Evolutionary conservation across 805 yeast genomes (phyloP).

Genomic region (Dipodascopsis uninucleata): DNA sequence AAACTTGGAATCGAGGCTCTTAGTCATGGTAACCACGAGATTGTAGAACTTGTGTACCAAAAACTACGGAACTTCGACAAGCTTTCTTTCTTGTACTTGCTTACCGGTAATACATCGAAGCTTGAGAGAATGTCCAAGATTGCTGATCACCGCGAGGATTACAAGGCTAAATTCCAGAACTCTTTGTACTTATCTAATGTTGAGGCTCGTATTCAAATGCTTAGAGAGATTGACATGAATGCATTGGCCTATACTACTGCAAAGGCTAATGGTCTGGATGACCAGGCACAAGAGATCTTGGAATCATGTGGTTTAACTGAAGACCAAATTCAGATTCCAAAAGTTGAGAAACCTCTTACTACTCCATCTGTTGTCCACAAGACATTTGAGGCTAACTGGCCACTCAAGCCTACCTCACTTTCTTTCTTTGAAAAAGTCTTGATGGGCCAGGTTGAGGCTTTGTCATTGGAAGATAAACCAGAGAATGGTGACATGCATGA

Average conservation of each 20-base stretch:
- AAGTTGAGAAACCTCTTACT: slow-evolving; percentile 40
- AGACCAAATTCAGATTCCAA: slow-evolving; percentile 61
- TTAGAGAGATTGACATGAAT: slow-evolving; percentile 71
- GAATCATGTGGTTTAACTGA: slow-evolving; percentile 64
- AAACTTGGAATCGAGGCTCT: slow-evolving; percentile 81
- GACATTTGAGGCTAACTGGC: slow-evolving; percentile 63
- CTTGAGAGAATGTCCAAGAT: slow-evolving; percentile 80
- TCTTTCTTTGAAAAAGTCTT: slow-evolving; percentile 85
- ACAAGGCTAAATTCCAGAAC: slow-evolving; percentile 75
- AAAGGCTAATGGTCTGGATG: slow-evolving; percentile 74
- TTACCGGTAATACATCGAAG: slow-evolving; percentile 75
- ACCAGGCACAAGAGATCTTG: slow-evolving; percentile 67
- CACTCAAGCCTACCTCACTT: slow-evolving; percentile 64
- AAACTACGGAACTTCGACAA: slow-evolving; percentile 82
- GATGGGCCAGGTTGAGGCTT: slow-evolving; percentile 68
- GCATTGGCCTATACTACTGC: slow-evolving; percentile 94
- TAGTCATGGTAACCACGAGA: slow-evolving; percentile 78
- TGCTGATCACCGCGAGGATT: slow-evolving; percentile 83
- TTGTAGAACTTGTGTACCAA: slow-evolving; percentile 85
- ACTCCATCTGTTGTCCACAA: slow-evolving; percentile 50
- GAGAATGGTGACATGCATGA: slow-evolving; percentile 27
- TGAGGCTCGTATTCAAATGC: slow-evolving; percentile 68
- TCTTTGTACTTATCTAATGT: slow-evolving; percentile 72
- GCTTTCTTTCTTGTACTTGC: slow-evolving; percentile 80
- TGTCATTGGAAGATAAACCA: slow-evolving; percentile 47